phyloP scores from a whole-genome alignment of 306 rosid species.

The Vigna mungo region DNA sequence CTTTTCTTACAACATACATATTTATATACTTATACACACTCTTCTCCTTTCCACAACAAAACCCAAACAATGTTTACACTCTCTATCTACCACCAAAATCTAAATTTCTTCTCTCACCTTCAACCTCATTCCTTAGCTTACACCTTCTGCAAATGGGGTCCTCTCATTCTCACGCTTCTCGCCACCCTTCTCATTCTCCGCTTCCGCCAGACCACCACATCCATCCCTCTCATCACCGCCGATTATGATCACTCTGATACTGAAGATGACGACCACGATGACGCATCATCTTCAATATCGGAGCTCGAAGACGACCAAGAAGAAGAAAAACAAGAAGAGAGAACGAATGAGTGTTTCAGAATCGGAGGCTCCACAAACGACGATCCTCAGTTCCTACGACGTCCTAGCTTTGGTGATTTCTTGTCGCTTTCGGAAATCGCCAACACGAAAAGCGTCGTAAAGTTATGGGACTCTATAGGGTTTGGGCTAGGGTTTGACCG shows the following conservation, averaged over 20 bases:
- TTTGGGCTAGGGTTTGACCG: slow-evolving; percentile 44
- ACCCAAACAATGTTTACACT: slow-evolving; percentile 51
- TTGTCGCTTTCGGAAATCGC: slow-evolving; percentile 74
- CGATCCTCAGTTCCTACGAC: slow-evolving; percentile 37
- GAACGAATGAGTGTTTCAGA: slow-evolving; percentile 48
- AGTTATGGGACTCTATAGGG: slow-evolving; percentile 74
- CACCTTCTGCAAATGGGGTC: slow-evolving; percentile 66
- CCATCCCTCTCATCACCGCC: slow-evolving; percentile 40
- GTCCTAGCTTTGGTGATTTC: slow-evolving; percentile 55
- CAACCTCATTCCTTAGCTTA: slow-evolving; percentile 44
- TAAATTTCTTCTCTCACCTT: slow-evolving; percentile 42
- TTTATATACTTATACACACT: neutral
- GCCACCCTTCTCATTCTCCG: slow-evolving; percentile 54
- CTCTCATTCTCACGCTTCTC: slow-evolving; percentile 63
- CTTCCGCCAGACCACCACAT: slow-evolving; percentile 30
- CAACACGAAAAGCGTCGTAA: slow-evolving; percentile 70
- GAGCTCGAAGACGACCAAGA: slow-evolving; percentile 48
- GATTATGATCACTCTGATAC: slow-evolving; percentile 48
- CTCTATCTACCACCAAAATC: slow-evolving; percentile 52
- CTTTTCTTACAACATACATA: no score
- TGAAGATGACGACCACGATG: slow-evolving; percentile 45
- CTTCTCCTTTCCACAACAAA: neutral
- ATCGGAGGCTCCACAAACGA: slow-evolving; percentile 49
- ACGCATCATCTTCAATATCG: neutral
- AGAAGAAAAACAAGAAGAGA: slow-evolving; percentile 24